A percentile compares a stretch with the other conserved stretches of the same genome.
Conservation (phyloP, 2,329 filamentous ascomycete genomes). For the Pestalotiopsis sp. region DNA sequence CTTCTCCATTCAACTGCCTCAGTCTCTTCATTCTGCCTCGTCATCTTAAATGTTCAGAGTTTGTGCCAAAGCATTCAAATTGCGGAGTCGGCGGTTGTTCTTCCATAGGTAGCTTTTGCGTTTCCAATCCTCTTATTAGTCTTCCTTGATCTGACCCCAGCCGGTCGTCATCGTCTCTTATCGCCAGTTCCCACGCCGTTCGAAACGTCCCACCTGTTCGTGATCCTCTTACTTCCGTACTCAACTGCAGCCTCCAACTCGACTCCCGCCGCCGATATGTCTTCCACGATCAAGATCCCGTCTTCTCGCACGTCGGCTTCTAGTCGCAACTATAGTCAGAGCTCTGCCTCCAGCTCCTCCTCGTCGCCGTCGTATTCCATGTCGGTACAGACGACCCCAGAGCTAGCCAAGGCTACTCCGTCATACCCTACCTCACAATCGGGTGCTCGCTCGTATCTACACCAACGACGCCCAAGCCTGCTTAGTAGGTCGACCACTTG, state of each 20-base stretch:
- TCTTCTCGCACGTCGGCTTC: conserved; percentile 39
- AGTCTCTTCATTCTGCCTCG: not conserved
- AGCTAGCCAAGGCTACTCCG: conserved; percentile 42
- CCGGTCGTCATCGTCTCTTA: not conserved
- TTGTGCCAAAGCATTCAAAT: not conserved
- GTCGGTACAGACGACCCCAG: conserved; percentile 49
- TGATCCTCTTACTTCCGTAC: not conserved
- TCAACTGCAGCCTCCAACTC: not conserved
- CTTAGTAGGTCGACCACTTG: conserved; percentile 52
- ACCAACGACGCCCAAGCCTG: conserved; percentile 62
- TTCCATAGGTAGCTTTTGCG: not conserved
- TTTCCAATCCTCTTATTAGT: not conserved
- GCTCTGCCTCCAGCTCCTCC: conserved; percentile 52
- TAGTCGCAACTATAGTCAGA: conserved; percentile 41
- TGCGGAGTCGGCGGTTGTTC: conserved; percentile 4
- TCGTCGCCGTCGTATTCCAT: conserved; percentile 63
- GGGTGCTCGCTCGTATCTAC: conserved; percentile 36
- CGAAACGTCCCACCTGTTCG: not conserved
- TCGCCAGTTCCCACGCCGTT: not conserved
- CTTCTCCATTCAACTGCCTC: not conserved
- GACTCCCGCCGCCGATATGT: conserved; percentile 47
- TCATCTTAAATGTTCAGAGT: conserved; percentile 6
- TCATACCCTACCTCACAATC: conserved; percentile 32
- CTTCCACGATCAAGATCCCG: conserved; percentile 72
- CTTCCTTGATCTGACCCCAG: not conserved